Percentiles rank a stretch among this genome's conserved stretches.
Evolutionary conservation across 2,329 filamentous ascomycete species (phyloP).

Genomic region (Alternaria burnsii): DNA sequence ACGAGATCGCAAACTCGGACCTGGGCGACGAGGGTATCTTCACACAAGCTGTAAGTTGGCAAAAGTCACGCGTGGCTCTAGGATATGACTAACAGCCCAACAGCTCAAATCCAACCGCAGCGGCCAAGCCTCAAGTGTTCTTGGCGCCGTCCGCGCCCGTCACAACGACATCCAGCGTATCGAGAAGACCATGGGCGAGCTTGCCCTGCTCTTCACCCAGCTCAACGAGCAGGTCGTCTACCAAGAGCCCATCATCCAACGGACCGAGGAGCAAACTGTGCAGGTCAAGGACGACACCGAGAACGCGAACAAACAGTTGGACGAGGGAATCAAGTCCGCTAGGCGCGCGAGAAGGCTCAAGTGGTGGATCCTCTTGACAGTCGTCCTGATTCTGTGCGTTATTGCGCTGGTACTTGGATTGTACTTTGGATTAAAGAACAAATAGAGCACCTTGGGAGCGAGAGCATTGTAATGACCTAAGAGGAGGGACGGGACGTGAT

Average conservation of each 20-base stretch:
- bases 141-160: conserved; percentile 80
- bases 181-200: conserved; percentile 75
- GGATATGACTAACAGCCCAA: conserved; percentile 10
- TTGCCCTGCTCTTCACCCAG: conserved; percentile 75
- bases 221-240: conserved; percentile 77
- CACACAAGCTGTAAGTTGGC: conserved; percentile 74
- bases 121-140: conserved; percentile 75
- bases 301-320: conserved; percentile 74
- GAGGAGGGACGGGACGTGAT: background rate
- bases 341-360: conserved; percentile 76
- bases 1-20: conserved; percentile 72
- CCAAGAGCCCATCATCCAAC: conserved; percentile 71
- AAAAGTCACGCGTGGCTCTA: background rate
- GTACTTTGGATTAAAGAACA: conserved; percentile 53
- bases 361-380: conserved; percentile 77
- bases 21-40: conserved; percentile 84
- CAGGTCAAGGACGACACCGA: conserved; percentile 72
- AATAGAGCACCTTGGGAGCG: background rate
- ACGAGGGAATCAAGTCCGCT: conserved; percentile 72
- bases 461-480: conserved; percentile 1
- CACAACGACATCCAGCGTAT: conserved; percentile 86
- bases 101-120: conserved; percentile 79
- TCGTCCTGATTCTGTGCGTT: conserved; percentile 58
- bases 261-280: conserved; percentile 71
- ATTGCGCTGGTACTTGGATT: conserved; percentile 60